These are phyloP conservation scores for Oenanthe javanica DNA, from an alignment of 140 eudicot genomes.

Conservation along the genomic window DNA sequence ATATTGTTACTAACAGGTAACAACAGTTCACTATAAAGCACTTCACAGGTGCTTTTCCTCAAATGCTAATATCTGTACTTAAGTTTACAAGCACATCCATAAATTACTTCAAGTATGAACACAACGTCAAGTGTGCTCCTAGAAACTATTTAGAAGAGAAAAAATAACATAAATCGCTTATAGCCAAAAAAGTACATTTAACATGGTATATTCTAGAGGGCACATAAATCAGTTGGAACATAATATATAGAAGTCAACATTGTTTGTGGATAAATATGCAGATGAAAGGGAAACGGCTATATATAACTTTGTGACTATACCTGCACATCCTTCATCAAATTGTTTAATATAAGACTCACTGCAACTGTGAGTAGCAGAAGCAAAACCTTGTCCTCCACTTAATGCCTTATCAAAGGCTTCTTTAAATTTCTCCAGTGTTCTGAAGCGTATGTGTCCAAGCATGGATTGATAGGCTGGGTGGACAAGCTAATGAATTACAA, in stretches of 20 bases:
- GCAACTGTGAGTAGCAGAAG: slow-evolving; percentile 62
- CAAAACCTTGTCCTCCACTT: slow-evolving; percentile 67
- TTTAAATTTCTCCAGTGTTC: slow-evolving; percentile 57
- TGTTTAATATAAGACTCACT: slow-evolving; percentile 25
- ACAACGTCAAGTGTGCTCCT: not conserved
- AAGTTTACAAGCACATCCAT: not conserved
- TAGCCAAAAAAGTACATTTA: not conserved
- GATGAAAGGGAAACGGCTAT: not conserved
- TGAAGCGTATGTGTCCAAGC: slow-evolving; percentile 81
- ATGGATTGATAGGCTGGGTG: slow-evolving; percentile 80
- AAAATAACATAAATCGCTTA: not conserved
- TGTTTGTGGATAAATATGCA: not conserved
- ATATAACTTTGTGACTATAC: slow-evolving; percentile 24
- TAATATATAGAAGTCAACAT: not conserved
- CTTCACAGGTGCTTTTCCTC: not conserved
- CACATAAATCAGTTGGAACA: not conserved
- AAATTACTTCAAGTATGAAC: not conserved
- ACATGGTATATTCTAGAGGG: not conserved
- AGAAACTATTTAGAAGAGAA: not conserved
- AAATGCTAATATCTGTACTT: not conserved
- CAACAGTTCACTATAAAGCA: not conserved
- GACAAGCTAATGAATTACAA: slow-evolving; percentile 50
- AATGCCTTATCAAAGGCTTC: slow-evolving; percentile 64
- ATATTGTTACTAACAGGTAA: not conserved
- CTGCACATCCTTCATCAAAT: slow-evolving; percentile 71